These are phyloP conservation scores for Helminthosporium solani DNA, from an alignment of 2,329 filamentous ascomycete species.

Conservation along the genomic window DNA sequence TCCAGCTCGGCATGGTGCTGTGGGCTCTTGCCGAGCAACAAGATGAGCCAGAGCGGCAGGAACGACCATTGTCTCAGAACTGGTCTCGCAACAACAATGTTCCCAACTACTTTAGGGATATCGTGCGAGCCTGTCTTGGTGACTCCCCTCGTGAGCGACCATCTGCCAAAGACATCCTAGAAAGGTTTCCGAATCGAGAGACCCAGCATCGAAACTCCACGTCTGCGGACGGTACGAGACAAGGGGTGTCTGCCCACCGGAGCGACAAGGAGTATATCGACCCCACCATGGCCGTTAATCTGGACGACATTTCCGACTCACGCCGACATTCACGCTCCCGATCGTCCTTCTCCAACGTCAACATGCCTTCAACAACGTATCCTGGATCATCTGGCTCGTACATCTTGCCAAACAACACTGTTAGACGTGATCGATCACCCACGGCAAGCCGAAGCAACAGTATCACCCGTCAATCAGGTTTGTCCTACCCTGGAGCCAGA, in stretches of 20 bases:
- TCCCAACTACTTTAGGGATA: slow-evolving; percentile 74
- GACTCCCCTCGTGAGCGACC: slow-evolving; percentile 70
- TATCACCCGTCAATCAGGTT: slow-evolving; percentile 37
- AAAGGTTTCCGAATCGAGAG: slow-evolving; percentile 30
- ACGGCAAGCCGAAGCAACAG: slow-evolving; percentile 17
- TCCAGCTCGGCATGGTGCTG: slow-evolving; percentile 93
- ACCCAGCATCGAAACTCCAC: slow-evolving; percentile 16
- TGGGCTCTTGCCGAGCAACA: slow-evolving; percentile 87
- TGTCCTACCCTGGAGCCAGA: slow-evolving; percentile 35
- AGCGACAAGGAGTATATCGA: slow-evolving; percentile 52
- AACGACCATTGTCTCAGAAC: slow-evolving; percentile 59
- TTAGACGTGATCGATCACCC: slow-evolving; percentile 29
- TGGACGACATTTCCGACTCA: slow-evolving; percentile 45
- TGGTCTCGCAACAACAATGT: slow-evolving; percentile 50
- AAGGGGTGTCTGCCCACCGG: slow-evolving; percentile 44
- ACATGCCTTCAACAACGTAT: slow-evolving; percentile 45
- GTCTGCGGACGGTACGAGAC: slow-evolving; percentile 19
- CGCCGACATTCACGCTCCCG: slow-evolving; percentile 25
- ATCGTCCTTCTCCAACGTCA: slow-evolving; percentile 35
- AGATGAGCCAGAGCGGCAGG: slow-evolving; percentile 83
- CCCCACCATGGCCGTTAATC: slow-evolving; percentile 46
- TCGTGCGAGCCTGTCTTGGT: slow-evolving; percentile 76
- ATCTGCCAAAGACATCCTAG: slow-evolving; percentile 70
- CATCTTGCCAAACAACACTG: slow-evolving; percentile 34
- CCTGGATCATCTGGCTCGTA: slow-evolving; percentile 49